Conservation (phyloP, 305 asterid genomes). For the Andrographis paniculata region DNA sequence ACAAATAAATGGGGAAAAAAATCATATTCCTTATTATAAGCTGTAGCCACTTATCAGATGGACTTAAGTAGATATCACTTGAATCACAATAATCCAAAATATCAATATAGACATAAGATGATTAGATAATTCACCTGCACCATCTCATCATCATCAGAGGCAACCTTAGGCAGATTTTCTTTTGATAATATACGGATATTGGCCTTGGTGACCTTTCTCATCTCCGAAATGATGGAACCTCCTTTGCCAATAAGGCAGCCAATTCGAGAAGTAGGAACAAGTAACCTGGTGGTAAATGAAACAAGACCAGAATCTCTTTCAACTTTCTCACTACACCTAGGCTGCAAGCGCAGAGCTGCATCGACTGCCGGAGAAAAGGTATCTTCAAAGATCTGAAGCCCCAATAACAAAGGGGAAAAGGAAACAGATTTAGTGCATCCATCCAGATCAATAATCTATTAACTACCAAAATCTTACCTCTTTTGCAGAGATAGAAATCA, state of each 20-base stretch:
- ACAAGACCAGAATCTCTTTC: conserved; percentile 88
- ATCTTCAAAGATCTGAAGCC: conserved; percentile 56
- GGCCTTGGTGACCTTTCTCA: conserved; percentile 85
- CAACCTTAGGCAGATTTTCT: conserved; percentile 86
- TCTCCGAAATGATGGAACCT: conserved; percentile 82
- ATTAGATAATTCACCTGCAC: conserved; percentile 56
- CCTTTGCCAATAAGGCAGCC: conserved; percentile 98
- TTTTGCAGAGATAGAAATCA: conserved; percentile 63
- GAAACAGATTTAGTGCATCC: not conserved
- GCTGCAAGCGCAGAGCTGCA: conserved; percentile 88
- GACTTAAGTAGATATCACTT: not conserved
- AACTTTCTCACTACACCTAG: conserved; percentile 90
- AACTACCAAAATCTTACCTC: conserved; percentile 40
- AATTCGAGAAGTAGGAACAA: conserved; percentile 82
- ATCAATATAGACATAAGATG: not conserved
- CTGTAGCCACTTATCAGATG: not conserved
- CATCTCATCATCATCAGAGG: conserved; percentile 89
- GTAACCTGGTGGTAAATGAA: conserved; percentile 68
- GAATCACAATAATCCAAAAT: conserved; percentile 4
- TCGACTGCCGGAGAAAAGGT: conserved; percentile 75
- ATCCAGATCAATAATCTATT: not conserved
- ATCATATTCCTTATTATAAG: no score
- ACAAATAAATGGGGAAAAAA: no score
- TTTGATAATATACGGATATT: conserved; percentile 79
- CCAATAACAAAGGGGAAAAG: conserved; percentile 6